Conservation (phyloP, 768 basidiomycete genomes). For the Cubamyces lactineus region DNA sequence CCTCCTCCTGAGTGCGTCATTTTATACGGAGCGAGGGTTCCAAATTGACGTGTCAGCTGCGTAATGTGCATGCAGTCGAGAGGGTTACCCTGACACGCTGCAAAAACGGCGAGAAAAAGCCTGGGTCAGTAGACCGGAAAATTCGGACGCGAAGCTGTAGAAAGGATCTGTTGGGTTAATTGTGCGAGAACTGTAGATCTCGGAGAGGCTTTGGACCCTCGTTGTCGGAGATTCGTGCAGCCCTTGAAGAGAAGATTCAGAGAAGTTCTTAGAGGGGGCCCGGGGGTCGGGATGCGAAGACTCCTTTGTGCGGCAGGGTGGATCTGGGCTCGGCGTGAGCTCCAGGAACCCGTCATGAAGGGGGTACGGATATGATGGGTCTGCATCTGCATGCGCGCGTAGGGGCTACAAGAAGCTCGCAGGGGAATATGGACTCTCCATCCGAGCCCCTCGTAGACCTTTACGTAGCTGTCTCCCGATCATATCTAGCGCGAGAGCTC, state of each 20-base stretch:
- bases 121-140: constrained; percentile 16
- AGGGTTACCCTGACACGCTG: constrained; percentile 20
- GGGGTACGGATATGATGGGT: constrained; percentile 20
- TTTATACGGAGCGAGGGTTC: constrained; percentile 19
- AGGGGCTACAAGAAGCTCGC: constrained; percentile 19
- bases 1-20: constrained; percentile 5
- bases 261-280: constrained; percentile 27
- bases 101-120: constrained; percentile 20
- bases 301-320: constrained; percentile 23
- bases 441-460: constrained; percentile 12
- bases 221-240: constrained; percentile 29
- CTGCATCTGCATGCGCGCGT: constrained; percentile 14
- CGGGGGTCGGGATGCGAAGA: constrained; percentile 20
- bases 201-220: constrained; percentile 36
- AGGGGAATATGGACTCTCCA: constrained; percentile 19
- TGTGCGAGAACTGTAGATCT: constrained; percentile 24
- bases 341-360: constrained; percentile 27
- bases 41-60: constrained; percentile 25
- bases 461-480: constrained; percentile 19
- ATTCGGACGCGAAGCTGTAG: constrained; percentile 17
- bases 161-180: constrained; percentile 15
- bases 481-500: constrained; percentile 5
- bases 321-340: constrained; percentile 24
- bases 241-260: constrained; percentile 18
- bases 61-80: constrained; percentile 23